Base-by-base conservation (phyloP, 805 yeast species). In the Yarrowia bubula region DNA sequence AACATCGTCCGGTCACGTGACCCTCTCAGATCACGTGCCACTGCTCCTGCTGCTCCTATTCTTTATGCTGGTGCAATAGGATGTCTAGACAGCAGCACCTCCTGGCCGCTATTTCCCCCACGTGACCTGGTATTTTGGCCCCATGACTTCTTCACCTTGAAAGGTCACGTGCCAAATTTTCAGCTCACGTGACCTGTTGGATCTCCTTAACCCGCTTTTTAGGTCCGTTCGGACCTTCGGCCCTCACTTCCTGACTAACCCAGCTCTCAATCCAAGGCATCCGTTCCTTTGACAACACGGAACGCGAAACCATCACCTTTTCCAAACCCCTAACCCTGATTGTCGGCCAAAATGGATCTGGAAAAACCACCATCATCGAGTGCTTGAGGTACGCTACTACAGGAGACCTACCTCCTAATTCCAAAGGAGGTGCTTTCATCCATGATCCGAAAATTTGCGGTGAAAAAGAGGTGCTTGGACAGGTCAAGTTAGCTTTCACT, bases 311-410 rank as follows among this genome's bases (percentile, higher is more conserved):
- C 0, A 90, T 95, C 67, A 90, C 89, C 72, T 95, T 95, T 76
- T 92, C 92, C 14, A 83, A 84, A 55, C 99, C 99, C 0, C 77
- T 95, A 72, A 95, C 99, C 0, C 80, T 95, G 55, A 93, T 95
- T 64, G 96, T 96, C 33, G 99, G 99, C 0, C 89, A 89, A 61
- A 95, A 95, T 76, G 98, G 99, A 37, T 88, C 96, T 33, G 99
- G 99, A 10, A 93, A 95, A 74, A 95, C 98, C 0, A 92, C 98
- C 0, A 87, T 95, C 66, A 96, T 95, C 68, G 99, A 95, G 75
- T 92, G 98, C 74, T 79, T 95, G 67, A 84, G 92, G 73, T 95
- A 92, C 75, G 93, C 96, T 18, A 91, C 99, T 10, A 93, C 99
- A 0, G 98, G 98, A 9, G 95, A 89, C 72, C 78, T 92, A 66